phyloP scores from a whole-genome alignment of 108 stramenopile species.

The Fistulifera pelliculosa region DNA sequence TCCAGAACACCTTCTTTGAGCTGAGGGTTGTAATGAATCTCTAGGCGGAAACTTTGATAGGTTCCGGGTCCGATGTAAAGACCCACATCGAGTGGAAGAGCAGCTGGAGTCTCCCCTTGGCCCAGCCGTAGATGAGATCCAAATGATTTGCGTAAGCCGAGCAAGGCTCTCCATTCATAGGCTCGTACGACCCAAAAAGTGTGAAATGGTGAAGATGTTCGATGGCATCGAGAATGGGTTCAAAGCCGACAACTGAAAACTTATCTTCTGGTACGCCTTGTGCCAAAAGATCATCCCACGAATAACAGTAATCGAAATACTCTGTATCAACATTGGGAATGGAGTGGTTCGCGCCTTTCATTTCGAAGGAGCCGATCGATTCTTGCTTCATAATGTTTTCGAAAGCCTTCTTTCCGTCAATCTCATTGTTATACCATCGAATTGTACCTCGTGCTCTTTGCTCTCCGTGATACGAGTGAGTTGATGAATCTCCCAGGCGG shows the following conservation, averaged over 20 bases:
- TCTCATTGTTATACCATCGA: constrained; percentile 24
- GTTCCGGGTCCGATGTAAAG: constrained; percentile 17
- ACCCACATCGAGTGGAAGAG: constrained; percentile 35
- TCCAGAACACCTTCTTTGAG: constrained; percentile 19
- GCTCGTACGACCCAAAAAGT: background rate
- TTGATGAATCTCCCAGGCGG: constrained; percentile 44
- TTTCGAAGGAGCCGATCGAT: constrained; percentile 29
- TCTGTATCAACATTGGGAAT: constrained; percentile 28
- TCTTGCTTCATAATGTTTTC: constrained; percentile 9
- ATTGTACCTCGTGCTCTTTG: constrained; percentile 25
- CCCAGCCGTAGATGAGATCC: constrained; percentile 26
- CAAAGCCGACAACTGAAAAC: constrained; percentile 22
- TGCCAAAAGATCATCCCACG: constrained; percentile 22
- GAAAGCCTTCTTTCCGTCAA: constrained; percentile 13
- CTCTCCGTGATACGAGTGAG: constrained; percentile 32
- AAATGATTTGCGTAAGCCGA: too few species aligned
- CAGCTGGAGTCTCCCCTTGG: constrained; percentile 28
- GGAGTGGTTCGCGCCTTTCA: constrained; percentile 15
- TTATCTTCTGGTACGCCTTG: constrained; percentile 10
- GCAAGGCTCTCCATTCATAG: background rate
- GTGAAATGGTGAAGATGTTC: constrained; percentile 10
- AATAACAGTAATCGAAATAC: constrained; percentile 35
- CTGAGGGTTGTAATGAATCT: constrained; percentile 48
- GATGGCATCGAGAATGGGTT: constrained; percentile 17
- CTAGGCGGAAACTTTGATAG: constrained; percentile 19